These are phyloP conservation scores for Fusarium neocosmosporiellum DNA, from an alignment of 2,329 filamentous ascomycete genomes.

Conservation along the genomic window DNA sequence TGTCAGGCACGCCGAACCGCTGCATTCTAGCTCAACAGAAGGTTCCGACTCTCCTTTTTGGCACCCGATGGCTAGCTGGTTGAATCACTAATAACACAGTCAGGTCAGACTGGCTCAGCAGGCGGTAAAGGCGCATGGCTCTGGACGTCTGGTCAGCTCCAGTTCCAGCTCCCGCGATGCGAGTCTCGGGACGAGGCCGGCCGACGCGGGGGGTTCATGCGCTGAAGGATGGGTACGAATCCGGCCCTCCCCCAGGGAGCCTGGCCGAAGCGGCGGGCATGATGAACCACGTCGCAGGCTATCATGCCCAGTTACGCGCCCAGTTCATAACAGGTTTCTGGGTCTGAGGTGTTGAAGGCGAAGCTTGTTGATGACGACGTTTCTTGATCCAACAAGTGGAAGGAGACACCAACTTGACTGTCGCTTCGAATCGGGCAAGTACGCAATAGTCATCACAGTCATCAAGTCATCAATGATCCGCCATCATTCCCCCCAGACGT, in stretches of 20 bases:
- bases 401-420: not conserved
- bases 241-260: slow-evolving; percentile 7
- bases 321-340: slow-evolving; percentile 22
- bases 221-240: slow-evolving; percentile 28
- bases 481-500: slow-evolving; percentile 20
- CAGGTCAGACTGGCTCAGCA: slow-evolving; percentile 17
- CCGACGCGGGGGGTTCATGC: slow-evolving; percentile 29
- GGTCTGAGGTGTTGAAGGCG: not conserved
- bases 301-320: not conserved
- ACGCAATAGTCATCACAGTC: slow-evolving; percentile 4
- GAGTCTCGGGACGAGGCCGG: slow-evolving; percentile 10
- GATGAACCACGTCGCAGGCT: slow-evolving; percentile 1
- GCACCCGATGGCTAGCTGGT: slow-evolving; percentile 15
- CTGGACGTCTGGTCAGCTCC: slow-evolving; percentile 8
- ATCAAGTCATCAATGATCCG: slow-evolving; percentile 12
- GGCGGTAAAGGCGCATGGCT: slow-evolving; percentile 28
- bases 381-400: slow-evolving; percentile 5
- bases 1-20: slow-evolving; percentile 35
- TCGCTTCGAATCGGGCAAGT: not conserved
- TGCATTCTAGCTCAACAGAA: slow-evolving; percentile 19
- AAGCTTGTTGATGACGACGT: slow-evolving; percentile 20
- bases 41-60: slow-evolving; percentile 8
- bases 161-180: slow-evolving; percentile 7
- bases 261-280: not conserved
- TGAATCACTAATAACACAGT: slow-evolving; percentile 17